These are phyloP conservation scores for Marsdenia floribunda DNA, from an alignment of 257 asterid genomes.

Conservation along the genomic window DNA sequence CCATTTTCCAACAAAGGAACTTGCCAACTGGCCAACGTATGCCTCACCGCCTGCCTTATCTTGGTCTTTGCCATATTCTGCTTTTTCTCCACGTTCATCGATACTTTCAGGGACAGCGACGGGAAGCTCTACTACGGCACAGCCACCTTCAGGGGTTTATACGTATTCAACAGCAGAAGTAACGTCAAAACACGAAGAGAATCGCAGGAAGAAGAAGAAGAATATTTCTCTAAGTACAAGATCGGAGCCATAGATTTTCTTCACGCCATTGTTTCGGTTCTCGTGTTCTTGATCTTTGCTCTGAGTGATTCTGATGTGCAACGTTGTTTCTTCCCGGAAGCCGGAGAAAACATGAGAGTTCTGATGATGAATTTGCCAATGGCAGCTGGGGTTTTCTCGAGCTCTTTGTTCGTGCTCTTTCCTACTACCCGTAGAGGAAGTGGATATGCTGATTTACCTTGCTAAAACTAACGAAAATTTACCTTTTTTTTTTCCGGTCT, in stretches of 20 bases:
- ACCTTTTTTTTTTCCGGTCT: neutral
- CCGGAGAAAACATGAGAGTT: slow-evolving; percentile 32
- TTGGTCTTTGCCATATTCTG: slow-evolving; percentile 36
- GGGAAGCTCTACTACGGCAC: slow-evolving; percentile 47
- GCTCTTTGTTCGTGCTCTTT: slow-evolving; percentile 48
- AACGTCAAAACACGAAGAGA: neutral
- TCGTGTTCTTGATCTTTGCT: slow-evolving; percentile 51
- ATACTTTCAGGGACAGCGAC: slow-evolving; percentile 34
- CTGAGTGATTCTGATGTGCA: slow-evolving; percentile 49
- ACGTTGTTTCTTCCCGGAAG: slow-evolving; percentile 36
- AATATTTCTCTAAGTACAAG: slow-evolving; percentile 30
- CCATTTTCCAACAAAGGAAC: slow-evolving; percentile 51
- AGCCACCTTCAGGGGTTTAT: slow-evolving; percentile 48
- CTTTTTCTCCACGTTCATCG: slow-evolving; percentile 53
- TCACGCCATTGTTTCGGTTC: slow-evolving; percentile 42
- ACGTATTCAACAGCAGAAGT: slow-evolving; percentile 30
- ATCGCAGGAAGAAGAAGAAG: neutral
- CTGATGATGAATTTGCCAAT: slow-evolving; percentile 54
- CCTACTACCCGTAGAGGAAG: slow-evolving; percentile 65
- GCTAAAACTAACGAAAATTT: neutral
- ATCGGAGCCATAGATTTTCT: slow-evolving; percentile 37
- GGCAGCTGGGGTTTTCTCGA: slow-evolving; percentile 47
- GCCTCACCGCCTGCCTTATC: slow-evolving; percentile 31
- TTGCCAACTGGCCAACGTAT: slow-evolving; percentile 39
- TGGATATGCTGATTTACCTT: slow-evolving; percentile 43